A percentile compares a stretch with the other conserved stretches of the same genome.
Conservation (phyloP, 2,329 filamentous ascomycete genomes). For the Teratosphaeriaceae sp. region DNA sequence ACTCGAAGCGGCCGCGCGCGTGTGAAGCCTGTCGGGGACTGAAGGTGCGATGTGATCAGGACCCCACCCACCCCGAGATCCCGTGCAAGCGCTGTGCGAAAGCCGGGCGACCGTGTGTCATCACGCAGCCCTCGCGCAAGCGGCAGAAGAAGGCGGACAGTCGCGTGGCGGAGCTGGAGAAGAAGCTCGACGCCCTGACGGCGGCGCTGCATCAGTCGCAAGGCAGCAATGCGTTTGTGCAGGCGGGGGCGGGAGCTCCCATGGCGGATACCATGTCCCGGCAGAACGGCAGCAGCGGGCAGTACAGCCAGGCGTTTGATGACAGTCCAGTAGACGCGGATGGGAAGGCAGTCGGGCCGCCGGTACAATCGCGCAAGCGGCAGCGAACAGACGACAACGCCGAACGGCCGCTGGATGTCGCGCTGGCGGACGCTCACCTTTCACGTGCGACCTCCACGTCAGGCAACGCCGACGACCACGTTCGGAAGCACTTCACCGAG, state of each 20-base stretch:
- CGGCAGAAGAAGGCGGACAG: constrained; percentile 89
- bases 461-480: constrained; percentile 1
- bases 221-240: constrained; percentile 11
- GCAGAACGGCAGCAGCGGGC: not conserved
- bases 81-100: constrained; percentile 64
- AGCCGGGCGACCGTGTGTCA: constrained; percentile 67
- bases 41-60: constrained; percentile 74
- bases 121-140: constrained; percentile 69
- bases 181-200: constrained; percentile 84
- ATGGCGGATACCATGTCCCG: constrained; percentile 13
- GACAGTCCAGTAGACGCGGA: not conserved
- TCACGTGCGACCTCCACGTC: constrained; percentile 4
- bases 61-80: constrained; percentile 54
- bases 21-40: constrained; percentile 43
- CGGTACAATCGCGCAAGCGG: constrained; percentile 16
- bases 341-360: not conserved
- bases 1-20: constrained; percentile 41
- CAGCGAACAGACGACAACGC: constrained; percentile 17
- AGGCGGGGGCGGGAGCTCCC: constrained; percentile 11
- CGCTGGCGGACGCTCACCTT: not conserved
- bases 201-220: constrained; percentile 62
- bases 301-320: constrained; percentile 3
- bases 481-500: constrained; percentile 5
- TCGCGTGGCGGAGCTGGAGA: constrained; percentile 82
- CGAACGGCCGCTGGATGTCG: too few relatives aligned